Evolutionary conservation across 2,329 filamentous ascomycete genomes (phyloP), one percentile per base, ranked within the genome.

Genomic region (Ceratocystis cubensis): DNA sequence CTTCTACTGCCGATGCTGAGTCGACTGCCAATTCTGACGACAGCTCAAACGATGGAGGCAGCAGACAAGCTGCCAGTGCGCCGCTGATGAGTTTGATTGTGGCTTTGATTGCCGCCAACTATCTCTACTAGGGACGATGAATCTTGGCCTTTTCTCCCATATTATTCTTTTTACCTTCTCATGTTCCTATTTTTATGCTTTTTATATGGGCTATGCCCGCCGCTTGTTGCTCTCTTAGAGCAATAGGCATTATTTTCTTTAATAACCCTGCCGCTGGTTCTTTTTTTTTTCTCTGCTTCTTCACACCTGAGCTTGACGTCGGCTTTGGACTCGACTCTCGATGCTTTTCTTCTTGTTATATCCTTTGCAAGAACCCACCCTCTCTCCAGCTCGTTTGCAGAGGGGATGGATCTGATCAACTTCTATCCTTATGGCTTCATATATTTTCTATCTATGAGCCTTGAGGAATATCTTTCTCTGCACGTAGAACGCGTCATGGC

Each of bases 1-100:
- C 68, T 17, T 64, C 64, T 37, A 53, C 50, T 20, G 30, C 5
- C 15, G 46, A 25, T 25, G 28, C 64, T 33, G 64, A 28, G 61
- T 41, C 46, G 20, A 65, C 65, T 13, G 45, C 67, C 17, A 33
- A 61, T 25, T 50, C 61, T 41, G 45, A 46, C 5, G 50, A 50
- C 25, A 61, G 17, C 53, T 33, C 30, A 13, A 81, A 75, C 69
- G 80, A 82, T 69, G 75, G 62, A 15, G 46, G 74, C 65, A 79
- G 77, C 22, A 75, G 76, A 17, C 78, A 78, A 59, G 78, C 82
- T 70, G 78, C 79, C 63, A 78, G 78, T 64, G 77, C 78, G 62
- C 81, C 82, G 63, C 73, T 82, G 48, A 81, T 77, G 6, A 81
- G 82, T 59, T 76, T 85, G 25, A 75, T 84, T 56, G 77, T 84